phyloP scores from a whole-genome alignment of 352 stramenopile genomes.

The Globisporangium polare region DNA sequence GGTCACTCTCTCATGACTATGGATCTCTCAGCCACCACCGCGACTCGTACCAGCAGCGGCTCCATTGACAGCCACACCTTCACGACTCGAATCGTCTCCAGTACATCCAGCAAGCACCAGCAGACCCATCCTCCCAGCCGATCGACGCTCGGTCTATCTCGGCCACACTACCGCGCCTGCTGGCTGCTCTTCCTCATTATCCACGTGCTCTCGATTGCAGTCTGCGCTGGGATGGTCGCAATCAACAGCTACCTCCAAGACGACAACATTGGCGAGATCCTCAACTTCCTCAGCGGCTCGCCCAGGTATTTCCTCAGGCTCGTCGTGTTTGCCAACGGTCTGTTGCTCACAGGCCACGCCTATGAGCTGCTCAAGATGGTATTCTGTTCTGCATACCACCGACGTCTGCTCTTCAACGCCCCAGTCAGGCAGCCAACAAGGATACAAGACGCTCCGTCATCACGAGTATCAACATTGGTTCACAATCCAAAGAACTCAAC shows the following conservation, averaged over 20 bases:
- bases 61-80: not conserved
- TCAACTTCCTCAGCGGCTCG: not conserved
- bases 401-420: not conserved
- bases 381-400: not conserved
- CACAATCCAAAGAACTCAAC: too few species aligned
- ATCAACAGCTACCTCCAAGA: not conserved
- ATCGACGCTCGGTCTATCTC: not conserved
- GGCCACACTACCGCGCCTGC: not conserved
- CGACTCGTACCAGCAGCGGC: not conserved
- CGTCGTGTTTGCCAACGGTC: not conserved
- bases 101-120: not conserved
- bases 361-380: conserved; percentile 2
- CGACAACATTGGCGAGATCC: not conserved
- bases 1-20: too few species aligned
- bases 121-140: not conserved
- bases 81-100: not conserved
- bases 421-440: too few species aligned
- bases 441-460: not conserved
- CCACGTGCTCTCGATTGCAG: not conserved
- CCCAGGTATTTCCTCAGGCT: not conserved
- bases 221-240: not conserved
- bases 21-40: not conserved
- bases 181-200: not conserved
- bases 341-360: not conserved
- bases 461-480: not conserved